These are phyloP conservation scores for Apiotrichum brassicae DNA, from an alignment of 1,284 basidiomycete genomes.

Conservation along the genomic window DNA sequence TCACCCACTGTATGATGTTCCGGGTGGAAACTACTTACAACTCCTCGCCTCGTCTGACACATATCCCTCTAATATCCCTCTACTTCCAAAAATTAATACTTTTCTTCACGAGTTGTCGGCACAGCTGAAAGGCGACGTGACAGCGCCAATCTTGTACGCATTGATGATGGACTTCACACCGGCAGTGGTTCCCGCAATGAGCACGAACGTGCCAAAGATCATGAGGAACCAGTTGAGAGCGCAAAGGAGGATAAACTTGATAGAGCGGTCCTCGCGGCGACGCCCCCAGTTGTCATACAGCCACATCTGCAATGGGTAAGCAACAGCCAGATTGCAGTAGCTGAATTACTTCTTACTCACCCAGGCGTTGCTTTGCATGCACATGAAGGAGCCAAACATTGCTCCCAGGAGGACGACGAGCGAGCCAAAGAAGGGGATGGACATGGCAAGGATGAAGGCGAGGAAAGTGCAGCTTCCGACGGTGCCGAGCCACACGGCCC, in stretches of 20 bases:
- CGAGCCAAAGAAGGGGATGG: constrained; percentile 33
- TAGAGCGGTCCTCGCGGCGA: constrained; percentile 1
- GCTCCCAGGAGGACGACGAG: constrained; percentile 30
- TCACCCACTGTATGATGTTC: no score
- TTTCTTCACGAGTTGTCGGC: constrained; percentile 24
- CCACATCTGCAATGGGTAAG: constrained; percentile 18
- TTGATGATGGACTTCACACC: constrained; percentile 26
- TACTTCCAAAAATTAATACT: not conserved
- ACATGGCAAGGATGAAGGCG: constrained; percentile 55
- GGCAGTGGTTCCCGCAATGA: constrained; percentile 21
- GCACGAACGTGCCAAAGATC: constrained; percentile 25
- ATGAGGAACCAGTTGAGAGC: constrained; percentile 25
- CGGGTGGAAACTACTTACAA: no score
- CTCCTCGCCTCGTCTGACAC: no score
- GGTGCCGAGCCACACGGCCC: constrained; percentile 52
- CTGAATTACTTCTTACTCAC: no score
- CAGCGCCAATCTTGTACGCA: constrained; percentile 30
- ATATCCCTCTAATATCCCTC: no score
- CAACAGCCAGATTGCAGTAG: no score
- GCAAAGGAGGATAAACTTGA: constrained; percentile 17
- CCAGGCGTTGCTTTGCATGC: constrained; percentile 13
- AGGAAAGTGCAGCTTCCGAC: constrained; percentile 40
- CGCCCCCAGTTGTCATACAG: constrained; percentile 28
- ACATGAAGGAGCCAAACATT: constrained; percentile 21
- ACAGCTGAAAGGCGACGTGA: constrained; percentile 41